phyloP scores from a whole-genome alignment of 2,329 filamentous ascomycete species.

The Aspergillus uvarum region DNA sequence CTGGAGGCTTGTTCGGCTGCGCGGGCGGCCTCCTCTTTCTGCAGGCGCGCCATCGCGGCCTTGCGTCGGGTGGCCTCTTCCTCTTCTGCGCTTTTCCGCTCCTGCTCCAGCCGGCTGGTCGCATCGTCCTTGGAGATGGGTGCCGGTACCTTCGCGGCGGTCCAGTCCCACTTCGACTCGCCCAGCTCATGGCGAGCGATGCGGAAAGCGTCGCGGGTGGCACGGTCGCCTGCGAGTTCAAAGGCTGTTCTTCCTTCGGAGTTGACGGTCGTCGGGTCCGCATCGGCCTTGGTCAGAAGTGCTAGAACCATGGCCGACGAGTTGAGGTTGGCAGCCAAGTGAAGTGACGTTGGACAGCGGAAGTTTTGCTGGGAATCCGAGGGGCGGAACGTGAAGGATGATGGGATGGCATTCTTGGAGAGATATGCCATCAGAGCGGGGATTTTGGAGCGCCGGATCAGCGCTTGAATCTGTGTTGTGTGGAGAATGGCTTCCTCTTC shows the following conservation, averaged over 20 bases:
- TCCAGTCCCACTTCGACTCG: conserved; percentile 76
- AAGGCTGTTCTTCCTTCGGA: conserved; percentile 81
- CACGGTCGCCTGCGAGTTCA: conserved; percentile 79
- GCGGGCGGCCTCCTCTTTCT: conserved; percentile 57
- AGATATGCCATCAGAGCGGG: conserved; percentile 85
- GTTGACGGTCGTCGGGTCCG: conserved; percentile 71
- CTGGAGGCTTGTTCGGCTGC: conserved; percentile 48
- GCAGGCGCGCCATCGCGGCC: conserved; percentile 71
- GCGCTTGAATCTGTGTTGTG: conserved; percentile 81
- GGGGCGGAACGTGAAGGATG: conserved; percentile 75
- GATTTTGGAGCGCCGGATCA: conserved; percentile 85
- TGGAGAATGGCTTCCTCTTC: conserved; percentile 81
- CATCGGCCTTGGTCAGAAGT: conserved; percentile 70
- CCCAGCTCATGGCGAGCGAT: conserved; percentile 81
- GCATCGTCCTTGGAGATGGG: conserved; percentile 70
- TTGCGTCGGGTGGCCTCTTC: conserved; percentile 70
- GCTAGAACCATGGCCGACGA: conserved; percentile 73
- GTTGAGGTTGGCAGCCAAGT: conserved; percentile 81
- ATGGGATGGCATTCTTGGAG: conserved; percentile 67
- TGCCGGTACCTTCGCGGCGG: conserved; percentile 68
- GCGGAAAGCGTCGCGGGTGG: conserved; percentile 87
- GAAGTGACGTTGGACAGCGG: conserved; percentile 79
- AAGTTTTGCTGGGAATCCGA: conserved; percentile 65
- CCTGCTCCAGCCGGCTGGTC: conserved; percentile 66
- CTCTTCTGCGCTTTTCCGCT: conserved; percentile 66